phyloP scores from a whole-genome alignment of 2,329 filamentous ascomycete genomes.

The Ceratocystiopsis sp. region DNA sequence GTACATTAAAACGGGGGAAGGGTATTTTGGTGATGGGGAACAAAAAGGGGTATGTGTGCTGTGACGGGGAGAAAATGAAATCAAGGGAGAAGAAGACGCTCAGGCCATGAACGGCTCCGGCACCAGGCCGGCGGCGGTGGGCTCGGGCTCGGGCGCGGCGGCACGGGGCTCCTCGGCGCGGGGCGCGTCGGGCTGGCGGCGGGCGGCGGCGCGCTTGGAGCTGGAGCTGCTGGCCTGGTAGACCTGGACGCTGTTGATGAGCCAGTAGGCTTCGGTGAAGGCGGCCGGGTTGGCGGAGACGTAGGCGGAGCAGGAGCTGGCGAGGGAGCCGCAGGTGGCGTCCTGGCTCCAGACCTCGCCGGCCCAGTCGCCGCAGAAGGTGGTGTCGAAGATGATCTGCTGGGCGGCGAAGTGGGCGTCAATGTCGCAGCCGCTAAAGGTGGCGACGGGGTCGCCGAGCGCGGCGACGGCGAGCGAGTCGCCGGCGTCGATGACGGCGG shows the following conservation, averaged over 20 bases:
- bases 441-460: slow-evolving; percentile 55
- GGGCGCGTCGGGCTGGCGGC: too few relatives aligned
- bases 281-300: slow-evolving; percentile 53
- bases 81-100: background rate
- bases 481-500: slow-evolving; percentile 24
- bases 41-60: background rate
- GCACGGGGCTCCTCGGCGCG: background rate
- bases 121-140: background rate
- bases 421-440: slow-evolving; percentile 59
- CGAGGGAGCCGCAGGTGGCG: slow-evolving; percentile 40
- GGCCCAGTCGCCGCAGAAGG: slow-evolving; percentile 82
- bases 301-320: slow-evolving; percentile 50
- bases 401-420: slow-evolving; percentile 51
- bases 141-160: background rate
- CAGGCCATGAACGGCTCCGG: slow-evolving; percentile 5
- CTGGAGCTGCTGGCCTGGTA: slow-evolving; percentile 23
- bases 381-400: slow-evolving; percentile 65
- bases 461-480: slow-evolving; percentile 41
- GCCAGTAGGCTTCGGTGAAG: slow-evolving; percentile 62
- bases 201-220: background rate
- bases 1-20: background rate
- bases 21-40: background rate
- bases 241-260: slow-evolving; percentile 54
- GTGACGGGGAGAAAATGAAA: background rate
- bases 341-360: slow-evolving; percentile 47